These are phyloP conservation scores for Raddia guianensis DNA, from an alignment of 176 grass and related monocot species.

Conservation along the genomic window DNA sequence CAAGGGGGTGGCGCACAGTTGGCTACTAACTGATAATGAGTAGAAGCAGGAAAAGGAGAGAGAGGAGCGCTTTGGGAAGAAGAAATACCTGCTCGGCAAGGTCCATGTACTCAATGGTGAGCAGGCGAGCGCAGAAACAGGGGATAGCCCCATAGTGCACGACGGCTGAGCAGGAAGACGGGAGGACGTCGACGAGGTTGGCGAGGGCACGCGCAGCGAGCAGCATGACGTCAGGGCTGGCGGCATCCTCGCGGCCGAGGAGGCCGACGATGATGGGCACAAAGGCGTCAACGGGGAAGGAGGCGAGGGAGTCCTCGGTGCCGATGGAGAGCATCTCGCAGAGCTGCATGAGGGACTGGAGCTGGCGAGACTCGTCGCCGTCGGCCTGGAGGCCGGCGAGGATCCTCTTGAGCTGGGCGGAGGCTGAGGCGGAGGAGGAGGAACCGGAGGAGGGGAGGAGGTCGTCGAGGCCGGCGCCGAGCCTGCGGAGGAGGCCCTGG, in stretches of 20 bases:
- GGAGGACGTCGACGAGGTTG: slow-evolving; percentile 82
- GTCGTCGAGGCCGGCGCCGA: slow-evolving; percentile 88
- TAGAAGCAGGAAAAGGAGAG: not conserved
- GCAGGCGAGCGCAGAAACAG: slow-evolving; percentile 79
- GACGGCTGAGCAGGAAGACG: slow-evolving; percentile 76
- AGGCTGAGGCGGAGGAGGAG: slow-evolving; percentile 45
- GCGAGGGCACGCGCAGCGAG: slow-evolving; percentile 80
- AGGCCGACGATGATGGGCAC: slow-evolving; percentile 79
- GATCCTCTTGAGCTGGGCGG: slow-evolving; percentile 78
- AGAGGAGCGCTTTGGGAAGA: not conserved
- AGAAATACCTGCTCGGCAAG: slow-evolving; percentile 80
- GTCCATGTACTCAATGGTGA: slow-evolving; percentile 98
- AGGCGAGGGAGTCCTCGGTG: slow-evolving; percentile 75
- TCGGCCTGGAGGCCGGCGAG: slow-evolving; percentile 67
- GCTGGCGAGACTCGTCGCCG: slow-evolving; percentile 64
- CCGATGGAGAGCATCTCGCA: slow-evolving; percentile 95
- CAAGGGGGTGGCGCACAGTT: not conserved
- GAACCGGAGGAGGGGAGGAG: slow-evolving; percentile 64
- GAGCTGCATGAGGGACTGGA: slow-evolving; percentile 78
- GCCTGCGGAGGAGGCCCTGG: slow-evolving; percentile 82
- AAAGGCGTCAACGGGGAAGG: slow-evolving; percentile 83
- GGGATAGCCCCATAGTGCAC: slow-evolving; percentile 90
- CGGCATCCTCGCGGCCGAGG: slow-evolving; percentile 55
- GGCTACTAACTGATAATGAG: not conserved
- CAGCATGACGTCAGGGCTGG: slow-evolving; percentile 87